Conservation (phyloP, 305 asterid species). For the Plantago coronopus region DNA sequence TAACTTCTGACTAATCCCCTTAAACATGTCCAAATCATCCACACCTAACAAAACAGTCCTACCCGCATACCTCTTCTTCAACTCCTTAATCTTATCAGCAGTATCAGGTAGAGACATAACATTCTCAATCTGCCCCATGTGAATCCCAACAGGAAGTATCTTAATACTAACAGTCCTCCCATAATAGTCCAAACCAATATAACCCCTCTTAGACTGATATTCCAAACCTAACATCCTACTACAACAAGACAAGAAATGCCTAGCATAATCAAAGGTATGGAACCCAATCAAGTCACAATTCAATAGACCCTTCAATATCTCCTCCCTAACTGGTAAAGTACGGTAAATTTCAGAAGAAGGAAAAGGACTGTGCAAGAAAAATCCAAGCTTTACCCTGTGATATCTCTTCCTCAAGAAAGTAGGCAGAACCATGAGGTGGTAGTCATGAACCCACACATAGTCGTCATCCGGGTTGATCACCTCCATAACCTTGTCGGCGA, state of each 20-base stretch:
- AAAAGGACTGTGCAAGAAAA: slow-evolving; percentile 69
- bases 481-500: slow-evolving; percentile 81
- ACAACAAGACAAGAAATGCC: slow-evolving; percentile 85
- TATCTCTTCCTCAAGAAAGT: slow-evolving; percentile 70
- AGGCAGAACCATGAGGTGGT: slow-evolving; percentile 77
- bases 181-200: slow-evolving; percentile 74
- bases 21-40: slow-evolving; percentile 87
- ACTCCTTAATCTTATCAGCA: slow-evolving; percentile 40
- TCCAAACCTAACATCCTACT: slow-evolving; percentile 87
- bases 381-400: slow-evolving; percentile 60
- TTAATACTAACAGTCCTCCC: slow-evolving; percentile 78
- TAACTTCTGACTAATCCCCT: slow-evolving; percentile 72
- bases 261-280: slow-evolving; percentile 85
- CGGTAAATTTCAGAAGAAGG: slow-evolving; percentile 81
- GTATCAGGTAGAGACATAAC: slow-evolving; percentile 43
- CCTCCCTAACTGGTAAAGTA: slow-evolving; percentile 84
- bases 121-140: slow-evolving; percentile 56
- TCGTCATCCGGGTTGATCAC: slow-evolving; percentile 74
- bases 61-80: slow-evolving; percentile 46
- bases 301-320: slow-evolving; percentile 68
- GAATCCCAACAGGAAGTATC: slow-evolving; percentile 74
- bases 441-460: slow-evolving; percentile 80
- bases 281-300: slow-evolving; percentile 83
- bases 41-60: slow-evolving; percentile 64
- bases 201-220: slow-evolving; percentile 80